Base-by-base conservation (phyloP, 495 filamentous ascomycete species). In the Daldinia loculata region DNA sequence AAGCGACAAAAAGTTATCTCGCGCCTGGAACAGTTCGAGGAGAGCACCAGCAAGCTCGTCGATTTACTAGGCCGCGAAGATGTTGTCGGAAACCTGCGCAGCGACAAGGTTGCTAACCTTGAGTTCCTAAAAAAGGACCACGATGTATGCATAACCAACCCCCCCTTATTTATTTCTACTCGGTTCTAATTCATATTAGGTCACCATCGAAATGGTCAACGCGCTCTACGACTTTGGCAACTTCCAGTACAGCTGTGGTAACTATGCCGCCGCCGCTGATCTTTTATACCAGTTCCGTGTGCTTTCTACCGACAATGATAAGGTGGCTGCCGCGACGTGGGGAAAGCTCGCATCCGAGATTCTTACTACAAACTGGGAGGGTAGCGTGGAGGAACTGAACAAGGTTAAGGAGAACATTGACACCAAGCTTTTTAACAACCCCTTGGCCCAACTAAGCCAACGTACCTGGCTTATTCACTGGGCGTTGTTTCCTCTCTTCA, bases 401-500 rank as follows among this genome's bases (percentile, higher is more conserved):
- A 97, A 95, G 81, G 90, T 97, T 51, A 95, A 95, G 83, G 95
- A 99, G 77, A 85, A 84, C 60, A 97, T 98, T 80, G 95, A 99
- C 77, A 89, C 87, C 36, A 90, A 92, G 78, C 88, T 98, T 55
- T 96, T 97, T 88, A 94, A 91, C 87, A 97, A 96, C 85, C 93
- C 96, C 11, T 85, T 98, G 60, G 94, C 90, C 29, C 95, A 99
- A 82, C 91, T 99, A 30, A 89, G 92, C 76, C 94, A 97, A 84
- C 93, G 96, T 67, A 95, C 93, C 32, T 96, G 94, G 93, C 87
- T 99, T 74, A 92, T 97, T 77, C 96, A 98, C 90, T 99, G 95
- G 95, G 89, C 91, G 45, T 88, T 99, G 63, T 99, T 98, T 88
- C 95, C 96, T 61, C 95, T 97, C 85, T 99, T 98, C 89, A 97